Conservation (phyloP, 306 rosid species). For the Cotoneaster glaucophyllus region DNA sequence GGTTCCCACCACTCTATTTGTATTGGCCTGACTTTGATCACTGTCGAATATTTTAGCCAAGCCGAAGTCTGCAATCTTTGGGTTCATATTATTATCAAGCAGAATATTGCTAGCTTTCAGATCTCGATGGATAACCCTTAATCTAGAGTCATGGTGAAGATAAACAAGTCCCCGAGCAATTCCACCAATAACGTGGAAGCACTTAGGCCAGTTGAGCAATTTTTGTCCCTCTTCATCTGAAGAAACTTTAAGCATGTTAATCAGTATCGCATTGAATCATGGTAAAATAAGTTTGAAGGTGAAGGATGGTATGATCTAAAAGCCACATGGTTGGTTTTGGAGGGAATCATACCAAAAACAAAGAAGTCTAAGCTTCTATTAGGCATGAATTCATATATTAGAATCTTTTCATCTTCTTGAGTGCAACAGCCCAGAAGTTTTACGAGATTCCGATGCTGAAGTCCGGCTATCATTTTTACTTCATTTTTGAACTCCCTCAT, state of each 20-base stretch:
- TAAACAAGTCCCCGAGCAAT: slow-evolving; percentile 31
- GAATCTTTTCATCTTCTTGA: slow-evolving; percentile 26
- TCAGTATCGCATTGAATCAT: neutral
- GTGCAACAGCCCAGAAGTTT: slow-evolving; percentile 32
- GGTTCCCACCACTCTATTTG: slow-evolving; percentile 39
- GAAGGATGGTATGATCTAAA: neutral
- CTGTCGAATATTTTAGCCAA: slow-evolving; percentile 35
- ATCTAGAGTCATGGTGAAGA: slow-evolving; percentile 42
- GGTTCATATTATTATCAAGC: slow-evolving; percentile 27
- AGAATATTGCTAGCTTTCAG: slow-evolving; percentile 38
- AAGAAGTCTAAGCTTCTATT: slow-evolving; percentile 43
- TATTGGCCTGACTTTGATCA: slow-evolving; percentile 25
- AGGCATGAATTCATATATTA: slow-evolving; percentile 37
- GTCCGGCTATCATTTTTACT: slow-evolving; percentile 14
- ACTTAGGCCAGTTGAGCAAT: slow-evolving; percentile 10
- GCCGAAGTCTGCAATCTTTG: slow-evolving; percentile 43
- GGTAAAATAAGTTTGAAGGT: neutral
- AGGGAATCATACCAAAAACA: slow-evolving; percentile 27
- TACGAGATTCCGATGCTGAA: slow-evolving; percentile 37
- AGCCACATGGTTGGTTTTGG: neutral
- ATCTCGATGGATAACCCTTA: slow-evolving; percentile 36
- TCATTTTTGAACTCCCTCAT: slow-evolving; percentile 13
- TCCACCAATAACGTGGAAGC: slow-evolving; percentile 25
- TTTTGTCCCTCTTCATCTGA: neutral
- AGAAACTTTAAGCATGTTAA: neutral